Base-by-base conservation (phyloP, 352 stramenopile genomes). In the Globisporangium barbulae region DNA sequence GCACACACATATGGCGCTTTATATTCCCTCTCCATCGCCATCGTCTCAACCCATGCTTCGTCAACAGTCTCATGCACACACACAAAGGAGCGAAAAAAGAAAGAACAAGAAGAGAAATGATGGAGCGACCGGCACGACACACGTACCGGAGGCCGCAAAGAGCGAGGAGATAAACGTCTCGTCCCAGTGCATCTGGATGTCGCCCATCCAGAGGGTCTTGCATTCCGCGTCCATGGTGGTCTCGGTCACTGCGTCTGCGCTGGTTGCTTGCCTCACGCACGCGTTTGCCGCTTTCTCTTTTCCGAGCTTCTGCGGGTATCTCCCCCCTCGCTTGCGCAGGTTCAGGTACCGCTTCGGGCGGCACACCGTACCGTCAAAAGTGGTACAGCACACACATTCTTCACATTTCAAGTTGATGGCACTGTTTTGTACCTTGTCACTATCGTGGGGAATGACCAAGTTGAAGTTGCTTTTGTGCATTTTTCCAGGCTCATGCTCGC, bases 111-210 rank as follows among this genome's bases (percentile, higher is more conserved):
- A 41, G 31, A 37, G 13, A 21, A 17, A 25, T 13, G 19, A 42
- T 15, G 13, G 25, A 31, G 19, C 33, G 12, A 48, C 17, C 42
- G 19, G 8, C 42, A n/a, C 21, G 39, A 53, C 25, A 69, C 25
- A 69, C 74, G 73, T 67, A 93, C 89, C 71, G 37, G 81, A 83
- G 41, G 69, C 59, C 19, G 80, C 72, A 65, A 97, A 97, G 61
- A 97, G 80, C 49, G 88, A 90, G 63, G 82, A 65, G 50, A 97
- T 83, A 67, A 94, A 96, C 33, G 81, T 66, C 73, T 97, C 90
- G 67, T 96, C 90, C 90, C 90, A 97, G 67, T 94, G 70, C 73
- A 88, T 85, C 74, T 97, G 89, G 68, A 96, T 91, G 74, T 94
- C 88, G 66, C 88, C 88, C 81, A 96, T 95, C 88, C 88, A 96